Evolutionary conservation across 441 rosid species (phyloP).

Genomic region (Pelargonium citronellum): DNA sequence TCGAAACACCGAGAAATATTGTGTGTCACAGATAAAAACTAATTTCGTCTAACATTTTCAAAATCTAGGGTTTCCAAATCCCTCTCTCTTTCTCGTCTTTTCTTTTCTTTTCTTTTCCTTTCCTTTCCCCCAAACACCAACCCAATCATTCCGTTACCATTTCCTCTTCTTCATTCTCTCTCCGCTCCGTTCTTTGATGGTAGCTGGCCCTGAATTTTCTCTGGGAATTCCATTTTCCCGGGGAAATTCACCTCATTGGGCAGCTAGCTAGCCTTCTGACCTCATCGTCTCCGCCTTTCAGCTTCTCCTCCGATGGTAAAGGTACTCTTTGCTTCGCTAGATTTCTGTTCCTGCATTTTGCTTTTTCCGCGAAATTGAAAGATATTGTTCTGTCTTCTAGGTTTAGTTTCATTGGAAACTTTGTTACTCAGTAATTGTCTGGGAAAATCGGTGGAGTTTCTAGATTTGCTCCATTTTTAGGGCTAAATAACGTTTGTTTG

Average conservation of each 20-base stretch:
- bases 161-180: neutral
- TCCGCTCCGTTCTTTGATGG: too few species aligned
- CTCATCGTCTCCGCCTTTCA: neutral
- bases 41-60: neutral
- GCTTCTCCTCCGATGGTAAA: constrained; percentile 2
- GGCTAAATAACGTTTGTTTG: neutral
- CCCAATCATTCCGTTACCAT: neutral
- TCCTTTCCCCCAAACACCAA: neutral
- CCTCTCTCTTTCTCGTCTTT: neutral
- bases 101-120: neutral
- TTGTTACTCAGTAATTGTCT: neutral
- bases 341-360: neutral
- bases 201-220: constrained; percentile 7
- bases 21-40: neutral
- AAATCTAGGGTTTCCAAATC: constrained; percentile 6
- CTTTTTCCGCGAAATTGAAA: neutral
- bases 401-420: neutral
- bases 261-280: neutral
- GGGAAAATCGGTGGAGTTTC: neutral
- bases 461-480: neutral
- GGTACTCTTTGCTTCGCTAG: neutral
- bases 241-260: constrained; percentile 1
- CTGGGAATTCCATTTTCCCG: neutral
- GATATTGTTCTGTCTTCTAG: neutral
- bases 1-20: neutral